Evolutionary conservation across 371 early-diverging fungal genomes (phyloP).

Genomic region (Syncephalis plumigaleata): DNA sequence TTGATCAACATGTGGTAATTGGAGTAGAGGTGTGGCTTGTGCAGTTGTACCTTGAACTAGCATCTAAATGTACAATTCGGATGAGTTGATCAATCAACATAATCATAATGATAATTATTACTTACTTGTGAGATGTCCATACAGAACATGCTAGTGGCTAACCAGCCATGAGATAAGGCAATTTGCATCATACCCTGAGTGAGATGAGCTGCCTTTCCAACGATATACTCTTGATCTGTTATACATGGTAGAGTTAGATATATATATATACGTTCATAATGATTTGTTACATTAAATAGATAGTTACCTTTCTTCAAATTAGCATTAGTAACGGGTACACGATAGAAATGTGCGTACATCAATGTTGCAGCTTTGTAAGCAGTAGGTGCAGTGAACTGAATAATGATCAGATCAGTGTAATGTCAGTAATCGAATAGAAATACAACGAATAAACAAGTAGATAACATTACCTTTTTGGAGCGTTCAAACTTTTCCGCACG

Average conservation of each 20-base stretch:
- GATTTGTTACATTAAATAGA: too few species aligned
- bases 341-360: conserved; percentile 69
- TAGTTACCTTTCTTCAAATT: conserved; percentile 29
- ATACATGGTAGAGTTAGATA: too few species aligned
- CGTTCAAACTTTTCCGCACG: conserved; percentile 35
- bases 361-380: conserved; percentile 60
- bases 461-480: conserved; percentile 19
- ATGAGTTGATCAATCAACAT: conserved; percentile 11
- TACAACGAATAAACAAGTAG: too few species aligned
- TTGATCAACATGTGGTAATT: conserved; percentile 57
- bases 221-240: conserved; percentile 55
- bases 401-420: too few species aligned
- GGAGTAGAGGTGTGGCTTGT: conserved; percentile 56
- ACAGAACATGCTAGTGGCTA: conserved; percentile 28
- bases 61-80: conserved; percentile 22
- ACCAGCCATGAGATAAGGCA: conserved; percentile 68
- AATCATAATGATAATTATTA: too few species aligned
- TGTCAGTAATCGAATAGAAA: too few species aligned
- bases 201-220: conserved; percentile 49
- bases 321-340: conserved; percentile 38
- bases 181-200: conserved; percentile 76
- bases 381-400: conserved; percentile 18
- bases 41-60: conserved; percentile 66
- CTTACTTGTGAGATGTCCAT: conserved; percentile 57
- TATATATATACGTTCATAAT: neutral